Conservation (phyloP, 140 eudicot genomes). For the Stevia rebaudiana region DNA sequence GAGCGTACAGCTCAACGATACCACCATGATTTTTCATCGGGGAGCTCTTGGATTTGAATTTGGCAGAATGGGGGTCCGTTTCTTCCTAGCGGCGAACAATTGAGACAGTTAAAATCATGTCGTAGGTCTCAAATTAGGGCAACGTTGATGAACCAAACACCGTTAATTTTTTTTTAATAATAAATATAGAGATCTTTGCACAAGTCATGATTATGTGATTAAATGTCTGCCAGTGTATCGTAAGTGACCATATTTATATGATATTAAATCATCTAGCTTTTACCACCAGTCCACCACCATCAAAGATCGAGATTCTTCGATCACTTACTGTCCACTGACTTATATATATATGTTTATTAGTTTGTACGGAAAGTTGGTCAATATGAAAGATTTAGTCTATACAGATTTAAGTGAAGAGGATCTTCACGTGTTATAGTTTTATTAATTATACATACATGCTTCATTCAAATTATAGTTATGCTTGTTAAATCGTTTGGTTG, state of each 20-base stretch:
- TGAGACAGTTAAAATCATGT: too few relatives aligned
- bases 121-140: too few relatives aligned
- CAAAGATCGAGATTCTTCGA: conserved; percentile 21
- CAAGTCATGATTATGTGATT: conserved; percentile 16
- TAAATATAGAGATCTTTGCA: background rate
- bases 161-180: too few relatives aligned
- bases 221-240: conserved; percentile 15
- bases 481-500: background rate
- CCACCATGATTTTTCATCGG: too few relatives aligned
- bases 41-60: too few relatives aligned
- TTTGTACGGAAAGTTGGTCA: conserved; percentile 15
- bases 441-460: background rate
- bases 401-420: background rate
- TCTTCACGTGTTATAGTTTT: background rate
- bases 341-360: conserved; percentile 8
- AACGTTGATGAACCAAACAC: too few relatives aligned
- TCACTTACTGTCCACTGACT: conserved; percentile 12
- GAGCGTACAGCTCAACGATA: too few relatives aligned
- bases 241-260: conserved; percentile 10
- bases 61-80: too few relatives aligned
- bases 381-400: conserved; percentile 11
- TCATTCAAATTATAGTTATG: background rate
- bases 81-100: too few relatives aligned
- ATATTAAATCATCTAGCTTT: conserved; percentile 23
- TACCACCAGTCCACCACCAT: conserved; percentile 24